Evolutionary conservation across 208 protist genomes (phyloP).

Genomic region (Phytomonas sp.): DNA sequence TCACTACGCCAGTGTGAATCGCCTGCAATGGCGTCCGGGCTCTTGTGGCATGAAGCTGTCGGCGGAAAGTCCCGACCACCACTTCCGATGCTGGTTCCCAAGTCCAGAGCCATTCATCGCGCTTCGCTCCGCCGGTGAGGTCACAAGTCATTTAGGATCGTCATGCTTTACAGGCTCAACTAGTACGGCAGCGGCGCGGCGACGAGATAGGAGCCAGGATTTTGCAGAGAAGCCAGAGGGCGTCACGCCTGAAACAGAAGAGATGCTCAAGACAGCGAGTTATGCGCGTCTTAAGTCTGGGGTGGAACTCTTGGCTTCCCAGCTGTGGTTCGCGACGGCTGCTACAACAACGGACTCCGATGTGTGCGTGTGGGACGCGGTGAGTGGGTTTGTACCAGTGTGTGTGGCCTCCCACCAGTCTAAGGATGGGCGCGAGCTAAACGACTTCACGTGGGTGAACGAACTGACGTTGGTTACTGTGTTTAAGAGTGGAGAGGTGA

Average conservation of each 20-base stretch:
- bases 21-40: constrained; percentile 54
- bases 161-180: background rate
- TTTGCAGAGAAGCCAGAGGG: background rate
- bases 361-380: constrained; percentile 70
- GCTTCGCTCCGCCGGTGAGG: background rate
- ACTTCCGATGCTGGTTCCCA: background rate
- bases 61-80: background rate
- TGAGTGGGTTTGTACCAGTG: constrained; percentile 55
- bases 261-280: constrained; percentile 1
- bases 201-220: background rate
- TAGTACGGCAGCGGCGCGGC: background rate
- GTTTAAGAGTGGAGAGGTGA: constrained; percentile 52
- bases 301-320: constrained; percentile 39
- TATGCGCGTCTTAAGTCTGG: constrained; percentile 9
- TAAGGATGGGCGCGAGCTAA: constrained; percentile 22
- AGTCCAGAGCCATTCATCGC: background rate
- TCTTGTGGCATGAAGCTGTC: constrained; percentile 14
- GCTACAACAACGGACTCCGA: constrained; percentile 45
- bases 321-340: constrained; percentile 75
- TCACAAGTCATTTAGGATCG: background rate
- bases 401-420: constrained; percentile 27
- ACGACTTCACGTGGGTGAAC: constrained; percentile 78
- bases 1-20: constrained; percentile 47
- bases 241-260: background rate
- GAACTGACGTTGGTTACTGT: constrained; percentile 59